Evolutionary conservation across 495 filamentous ascomycete species (phyloP), one percentile per base, ranked within the genome.

Genomic region (Penicillium goetzii): DNA sequence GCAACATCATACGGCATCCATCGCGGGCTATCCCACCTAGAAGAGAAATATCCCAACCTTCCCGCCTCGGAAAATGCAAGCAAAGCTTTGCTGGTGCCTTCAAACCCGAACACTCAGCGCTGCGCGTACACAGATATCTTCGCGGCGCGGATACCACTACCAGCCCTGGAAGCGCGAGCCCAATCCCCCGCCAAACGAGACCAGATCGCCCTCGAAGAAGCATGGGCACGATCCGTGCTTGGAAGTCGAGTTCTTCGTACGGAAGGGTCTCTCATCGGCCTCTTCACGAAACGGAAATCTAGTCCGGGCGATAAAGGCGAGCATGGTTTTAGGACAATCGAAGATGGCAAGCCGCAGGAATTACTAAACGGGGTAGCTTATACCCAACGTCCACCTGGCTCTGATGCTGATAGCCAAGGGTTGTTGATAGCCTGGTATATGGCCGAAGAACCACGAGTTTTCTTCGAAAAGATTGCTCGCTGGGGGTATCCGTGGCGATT

Each of bases 401-500:
- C 56, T 1, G 63, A 64, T 5, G 40, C 50, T 0, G 61, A 71
- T 3, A 59, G 60, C 11, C 62, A 65, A 30, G 75, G 71, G 1
- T 54, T 78, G 2, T 64, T 76, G 1, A 49, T 72, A n/a, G 61
- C 64, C 0, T 72, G 71, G 73, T 43, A n/a, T 1, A 61, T 76
- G 26, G 51, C 76, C 0, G 63, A 71, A 34, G 59, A 28, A 6
- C 62, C 63, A 28, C 65, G 73, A 2, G 7, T 56, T 15, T 73
- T 77, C 55, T 78, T 76, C 41, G 74, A 77, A 43, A 66, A 49
- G 54, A 71, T 77, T 47, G 54, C 72, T 0, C 57, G 55, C 0
- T 77, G 72, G 70, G 74, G 74, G 25, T 76, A 74, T 66, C 73
- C 74, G 28, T 78, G 70, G 67, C 74, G 76, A 3, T 56, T 76